phyloP scores from a whole-genome alignment of 495 filamentous ascomycete species.

The Cetradonia linearis region DNA sequence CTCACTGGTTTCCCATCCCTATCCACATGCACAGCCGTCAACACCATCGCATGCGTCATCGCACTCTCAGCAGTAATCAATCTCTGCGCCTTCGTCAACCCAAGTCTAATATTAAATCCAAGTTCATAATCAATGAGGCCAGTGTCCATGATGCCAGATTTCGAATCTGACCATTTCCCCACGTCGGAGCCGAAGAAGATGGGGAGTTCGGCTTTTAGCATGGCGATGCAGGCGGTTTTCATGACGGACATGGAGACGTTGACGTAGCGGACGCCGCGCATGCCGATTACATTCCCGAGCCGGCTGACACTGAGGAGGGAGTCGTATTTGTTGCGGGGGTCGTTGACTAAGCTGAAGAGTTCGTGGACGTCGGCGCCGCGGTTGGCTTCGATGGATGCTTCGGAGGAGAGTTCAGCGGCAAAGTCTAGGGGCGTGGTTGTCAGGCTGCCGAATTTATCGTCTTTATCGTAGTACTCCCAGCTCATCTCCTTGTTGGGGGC shows the following conservation, averaged over 20 bases:
- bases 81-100: constrained; percentile 62
- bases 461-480: constrained; percentile 67
- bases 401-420: constrained; percentile 41
- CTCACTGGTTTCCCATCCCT: constrained; percentile 51
- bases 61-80: constrained; percentile 58
- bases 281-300: constrained; percentile 69
- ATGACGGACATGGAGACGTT: constrained; percentile 66
- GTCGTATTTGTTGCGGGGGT: constrained; percentile 64
- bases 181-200: constrained; percentile 87
- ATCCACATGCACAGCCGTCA: constrained; percentile 71
- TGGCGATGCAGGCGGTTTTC: constrained; percentile 61
- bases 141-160: constrained; percentile 66
- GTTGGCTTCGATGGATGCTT: constrained; percentile 39
- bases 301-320: constrained; percentile 62
- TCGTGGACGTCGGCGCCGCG: constrained; percentile 43
- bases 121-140: constrained; percentile 63
- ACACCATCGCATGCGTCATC: constrained; percentile 89
- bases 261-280: constrained; percentile 62
- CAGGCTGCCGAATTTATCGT: constrained; percentile 48
- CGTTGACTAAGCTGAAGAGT: constrained; percentile 72
- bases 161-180: constrained; percentile 60
- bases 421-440: constrained; percentile 56
- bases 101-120: constrained; percentile 63
- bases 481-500: constrained; percentile 53
- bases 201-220: constrained; percentile 64